Conservation (phyloP, 352 stramenopile species). For the Phytophthora kernoviae region DNA sequence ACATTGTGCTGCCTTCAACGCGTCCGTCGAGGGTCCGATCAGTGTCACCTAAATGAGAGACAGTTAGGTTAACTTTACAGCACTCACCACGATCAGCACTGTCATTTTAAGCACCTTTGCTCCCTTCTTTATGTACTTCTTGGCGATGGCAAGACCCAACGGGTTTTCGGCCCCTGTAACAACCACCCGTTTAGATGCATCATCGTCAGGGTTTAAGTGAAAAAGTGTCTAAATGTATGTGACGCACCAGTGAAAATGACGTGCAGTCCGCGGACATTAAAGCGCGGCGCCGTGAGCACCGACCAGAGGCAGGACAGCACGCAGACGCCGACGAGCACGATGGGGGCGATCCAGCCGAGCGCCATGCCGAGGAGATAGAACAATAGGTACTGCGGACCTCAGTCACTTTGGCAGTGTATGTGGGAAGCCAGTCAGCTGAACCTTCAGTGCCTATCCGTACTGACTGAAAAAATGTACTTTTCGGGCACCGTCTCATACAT, state of each 20-base stretch:
- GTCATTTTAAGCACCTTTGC: slow-evolving; percentile 38
- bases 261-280: slow-evolving; percentile 56
- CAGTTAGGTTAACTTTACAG: not conserved
- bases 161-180: slow-evolving; percentile 39
- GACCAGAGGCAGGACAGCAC: slow-evolving; percentile 56
- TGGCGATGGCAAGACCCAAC: slow-evolving; percentile 63
- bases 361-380: slow-evolving; percentile 16
- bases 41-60: slow-evolving; percentile 37
- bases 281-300: slow-evolving; percentile 43
- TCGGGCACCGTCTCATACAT: too few relatives aligned
- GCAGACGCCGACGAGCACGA: slow-evolving; percentile 43
- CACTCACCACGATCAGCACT: not conserved
- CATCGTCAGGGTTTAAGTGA: not conserved
- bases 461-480: too few relatives aligned
- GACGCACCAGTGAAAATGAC: slow-evolving; percentile 59
- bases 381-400: not conserved
- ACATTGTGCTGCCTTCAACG: slow-evolving; percentile 38
- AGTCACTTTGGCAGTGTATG: too few relatives aligned
- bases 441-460: too few relatives aligned
- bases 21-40: slow-evolving; percentile 41
- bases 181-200: not conserved
- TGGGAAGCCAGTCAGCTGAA: not conserved
- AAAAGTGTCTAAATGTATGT: not conserved
- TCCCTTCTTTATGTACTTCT: slow-evolving; percentile 54
- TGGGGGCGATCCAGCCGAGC: slow-evolving; percentile 42